Percentiles rank a stretch among this genome's conserved stretches.
Evolutionary conservation across 202 grass and related monocot genomes (phyloP).

Genomic region (Miscanthus sacchariflorus): DNA sequence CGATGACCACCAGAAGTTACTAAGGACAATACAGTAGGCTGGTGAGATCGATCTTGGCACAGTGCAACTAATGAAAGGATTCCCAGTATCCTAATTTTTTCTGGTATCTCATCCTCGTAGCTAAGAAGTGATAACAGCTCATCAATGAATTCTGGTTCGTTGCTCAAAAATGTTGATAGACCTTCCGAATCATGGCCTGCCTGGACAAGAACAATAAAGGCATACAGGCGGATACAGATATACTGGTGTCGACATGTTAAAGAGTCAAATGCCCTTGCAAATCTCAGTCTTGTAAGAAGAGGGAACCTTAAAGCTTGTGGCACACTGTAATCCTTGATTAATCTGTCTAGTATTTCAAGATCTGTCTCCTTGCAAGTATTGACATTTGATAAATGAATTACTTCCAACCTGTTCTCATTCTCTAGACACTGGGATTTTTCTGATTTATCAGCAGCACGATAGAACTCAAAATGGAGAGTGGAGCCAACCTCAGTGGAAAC

Average conservation of each 20-base stretch:
- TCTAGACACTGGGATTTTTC: constrained; percentile 39
- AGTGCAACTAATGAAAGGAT: constrained; percentile 81
- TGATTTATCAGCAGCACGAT: constrained; percentile 52
- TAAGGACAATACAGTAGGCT: constrained; percentile 65
- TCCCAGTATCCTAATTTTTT: constrained; percentile 74
- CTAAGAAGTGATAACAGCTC: constrained; percentile 78
- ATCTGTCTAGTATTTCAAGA: constrained; percentile 65
- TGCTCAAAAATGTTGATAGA: constrained; percentile 68
- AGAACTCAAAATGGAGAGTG: constrained; percentile 90
- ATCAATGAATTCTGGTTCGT: constrained; percentile 84
- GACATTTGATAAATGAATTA: constrained; percentile 68
- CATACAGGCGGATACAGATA: constrained; percentile 68
- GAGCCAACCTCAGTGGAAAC: constrained; percentile 66
- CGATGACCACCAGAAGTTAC: constrained; percentile 73
- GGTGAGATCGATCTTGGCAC: constrained; percentile 76
- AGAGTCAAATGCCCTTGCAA: constrained; percentile 75
- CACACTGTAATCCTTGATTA: constrained; percentile 66
- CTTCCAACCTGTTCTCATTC: constrained; percentile 49
- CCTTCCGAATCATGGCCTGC: constrained; percentile 70
- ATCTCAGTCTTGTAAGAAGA: constrained; percentile 76
- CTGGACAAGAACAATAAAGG: constrained; percentile 84
- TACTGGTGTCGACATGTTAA: constrained; percentile 64
- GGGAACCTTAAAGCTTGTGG: constrained; percentile 64
- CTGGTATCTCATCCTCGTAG: constrained; percentile 82
- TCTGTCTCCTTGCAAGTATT: constrained; percentile 53